Percentiles rank a stretch among this genome's conserved stretches.
Conservation (phyloP, 768 basidiomycete genomes). For the Pleurotus ostreatus region DNA sequence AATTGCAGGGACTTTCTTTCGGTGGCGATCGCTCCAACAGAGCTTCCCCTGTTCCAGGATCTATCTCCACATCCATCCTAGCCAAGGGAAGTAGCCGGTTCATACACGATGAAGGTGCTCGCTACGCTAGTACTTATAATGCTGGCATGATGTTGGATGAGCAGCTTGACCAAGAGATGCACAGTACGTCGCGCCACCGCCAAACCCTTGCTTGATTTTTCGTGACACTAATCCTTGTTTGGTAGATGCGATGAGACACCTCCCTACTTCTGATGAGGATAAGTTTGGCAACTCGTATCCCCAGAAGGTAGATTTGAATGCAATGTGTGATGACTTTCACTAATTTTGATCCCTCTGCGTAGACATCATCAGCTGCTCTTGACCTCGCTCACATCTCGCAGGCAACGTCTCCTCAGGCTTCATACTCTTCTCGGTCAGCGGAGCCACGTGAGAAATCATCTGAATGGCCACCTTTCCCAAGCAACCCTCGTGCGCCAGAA, state of each 20-base stretch:
- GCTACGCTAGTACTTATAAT: slow-evolving; percentile 65
- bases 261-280: slow-evolving; percentile 87
- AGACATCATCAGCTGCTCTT: slow-evolving; percentile 88
- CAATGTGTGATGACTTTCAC: background rate
- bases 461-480: slow-evolving; percentile 91
- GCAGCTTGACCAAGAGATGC: slow-evolving; percentile 91
- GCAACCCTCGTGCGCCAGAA: slow-evolving; percentile 59
- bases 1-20: slow-evolving; percentile 69
- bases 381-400: slow-evolving; percentile 90
- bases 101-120: slow-evolving; percentile 53
- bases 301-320: slow-evolving; percentile 50
- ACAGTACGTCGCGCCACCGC: slow-evolving; percentile 53
- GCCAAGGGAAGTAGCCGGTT: slow-evolving; percentile 49
- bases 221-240: slow-evolving; percentile 12
- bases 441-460: slow-evolving; percentile 72
- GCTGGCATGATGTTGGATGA: slow-evolving; percentile 91
- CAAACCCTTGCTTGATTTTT: background rate
- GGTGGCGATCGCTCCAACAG: slow-evolving; percentile 56
- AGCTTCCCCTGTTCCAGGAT: slow-evolving; percentile 52
- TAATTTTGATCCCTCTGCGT: slow-evolving; percentile 7
- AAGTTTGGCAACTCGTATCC: slow-evolving; percentile 66
- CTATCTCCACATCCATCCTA: slow-evolving; percentile 50
- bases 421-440: slow-evolving; percentile 47
- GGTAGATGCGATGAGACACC: slow-evolving; percentile 82
- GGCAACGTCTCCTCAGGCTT: slow-evolving; percentile 59